Evolutionary conservation across 106 monocot species (phyloP), one percentile per base, ranked within the genome.

Genomic region (Ottelia alismoides): DNA sequence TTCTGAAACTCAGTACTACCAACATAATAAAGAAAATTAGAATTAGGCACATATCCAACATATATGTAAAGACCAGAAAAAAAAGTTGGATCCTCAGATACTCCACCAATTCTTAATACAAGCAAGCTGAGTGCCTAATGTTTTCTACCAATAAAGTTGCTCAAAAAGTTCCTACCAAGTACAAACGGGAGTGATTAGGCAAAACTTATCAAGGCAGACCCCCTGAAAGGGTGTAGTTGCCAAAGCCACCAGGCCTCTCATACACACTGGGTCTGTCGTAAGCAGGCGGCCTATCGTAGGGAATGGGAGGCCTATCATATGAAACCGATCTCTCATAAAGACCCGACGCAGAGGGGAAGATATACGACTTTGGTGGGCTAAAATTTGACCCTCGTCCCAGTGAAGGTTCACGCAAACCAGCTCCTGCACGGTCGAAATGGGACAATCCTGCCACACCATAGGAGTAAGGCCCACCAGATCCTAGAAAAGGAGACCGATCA

Each of bases 401-500:
- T 52, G 35, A 26, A 30, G 51, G 24, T 64, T 56, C 57, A 14
- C 48, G 27, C 1, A 64, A 19, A 29, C 44, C 50, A 16, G 65
- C 23, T n/a, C 66, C 44, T 17, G 55, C 51, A 46, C 52, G 70
- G 44, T 70, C 55, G 46, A 72, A 60, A 31, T 65, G 22, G 4
- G 65, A 43, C 46, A 31, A 25, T 23, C 45, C 57, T 21, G 58
- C 53, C 32, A 70, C 44, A 30, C 57, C 51, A 63, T 82, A 73
- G 16, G 69, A 57, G 0, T 63, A 64, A 51, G 69, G n/a, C n/a
- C n/a, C n/a, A n/a, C n/a, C 22, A 11, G 65, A 61, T 51, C 69
- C 58, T 52, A 65, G 49, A 44, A 47, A 68, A 19, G 67, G 60
- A 51, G 72, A 30, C n/a, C 51, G 69, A 19, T 81, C 72, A 53